Evolutionary conservation across 805 yeast genomes (phyloP), one percentile per base, ranked within the genome.

Genomic region (Phaffomyces thermotolerans): DNA sequence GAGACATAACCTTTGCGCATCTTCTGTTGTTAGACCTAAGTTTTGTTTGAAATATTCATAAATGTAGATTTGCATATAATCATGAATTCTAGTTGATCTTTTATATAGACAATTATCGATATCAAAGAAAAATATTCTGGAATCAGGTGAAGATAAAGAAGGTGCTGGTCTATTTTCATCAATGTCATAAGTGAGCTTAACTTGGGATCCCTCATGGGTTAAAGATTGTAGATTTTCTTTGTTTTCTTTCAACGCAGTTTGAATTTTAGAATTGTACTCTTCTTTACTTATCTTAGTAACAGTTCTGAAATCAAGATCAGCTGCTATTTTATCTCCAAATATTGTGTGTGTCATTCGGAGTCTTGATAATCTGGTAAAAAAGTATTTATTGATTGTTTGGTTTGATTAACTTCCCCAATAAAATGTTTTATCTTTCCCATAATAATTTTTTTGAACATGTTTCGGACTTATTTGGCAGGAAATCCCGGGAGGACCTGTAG

Each of bases 71-170:
- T 84, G 95, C 97, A 91, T 91, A 63, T 87, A 59, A 52, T 84
- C 93, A 55, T 84, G 95, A 53, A 91, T 84, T 60, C 73, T 72
- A 22, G 85, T 75, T 2, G 88, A 79, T 45, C 89, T 69, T 42
- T 76, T 73, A 65, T 91, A 91, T 27, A 91, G 72, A 61, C 97
- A 89, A 62, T 91, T 91, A 68, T 91, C 99, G 43, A 91, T 88
- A 61, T 91, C 99, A 56, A 91, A 91, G 64, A 80, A 88, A 65
- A 93, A 86, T 14, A 71, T 66, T 22, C 56, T 64, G 0, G 64
- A 63, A 15, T 59, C 59, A 5, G 43, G 41, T 6, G 63, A 57
- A 12, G 43, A 39, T 9, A 47, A 32, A 8, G 44, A 40, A 2
- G 66, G 65, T 5, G 51, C 52, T 2, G 50, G 49, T 3, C 47